A percentile compares a stretch with the other conserved stretches of the same genome.
phyloP scores from a whole-genome alignment of 352 stramenopile genomes.

The Aphanomyces invadans region DNA sequence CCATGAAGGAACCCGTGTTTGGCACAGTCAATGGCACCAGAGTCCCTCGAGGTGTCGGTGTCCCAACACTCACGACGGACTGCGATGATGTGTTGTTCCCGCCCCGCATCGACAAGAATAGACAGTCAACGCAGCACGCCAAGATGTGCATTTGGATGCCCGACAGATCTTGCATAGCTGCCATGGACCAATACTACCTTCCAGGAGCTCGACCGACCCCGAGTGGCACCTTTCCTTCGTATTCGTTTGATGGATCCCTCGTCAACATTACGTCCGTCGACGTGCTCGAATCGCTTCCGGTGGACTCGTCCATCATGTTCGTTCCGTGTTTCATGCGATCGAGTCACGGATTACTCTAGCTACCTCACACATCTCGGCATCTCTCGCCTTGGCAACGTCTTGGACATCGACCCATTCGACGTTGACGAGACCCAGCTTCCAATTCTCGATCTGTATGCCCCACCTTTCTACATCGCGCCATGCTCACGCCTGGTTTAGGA shows the following conservation, averaged over 20 bases:
- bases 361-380: background rate
- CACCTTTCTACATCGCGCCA: background rate
- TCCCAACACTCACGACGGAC: background rate
- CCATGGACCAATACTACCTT: background rate
- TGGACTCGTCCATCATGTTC: background rate
- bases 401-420: background rate
- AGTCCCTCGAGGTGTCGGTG: background rate
- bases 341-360: too few relatives aligned
- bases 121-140: background rate
- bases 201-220: background rate
- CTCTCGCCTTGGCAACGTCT: background rate
- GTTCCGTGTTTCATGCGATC: too few relatives aligned
- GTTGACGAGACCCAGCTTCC: background rate
- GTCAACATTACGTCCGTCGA: background rate
- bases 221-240: background rate
- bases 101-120: background rate
- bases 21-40: background rate
- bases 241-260: background rate
- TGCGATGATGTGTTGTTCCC: slow-evolving; percentile 2
- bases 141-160: background rate
- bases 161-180: background rate
- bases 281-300: background rate
- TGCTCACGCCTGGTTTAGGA: background rate
- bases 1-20: background rate
- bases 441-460: background rate